phyloP scores from a whole-genome alignment of 208 protist species.

The Crithidia fasciculata region DNA sequence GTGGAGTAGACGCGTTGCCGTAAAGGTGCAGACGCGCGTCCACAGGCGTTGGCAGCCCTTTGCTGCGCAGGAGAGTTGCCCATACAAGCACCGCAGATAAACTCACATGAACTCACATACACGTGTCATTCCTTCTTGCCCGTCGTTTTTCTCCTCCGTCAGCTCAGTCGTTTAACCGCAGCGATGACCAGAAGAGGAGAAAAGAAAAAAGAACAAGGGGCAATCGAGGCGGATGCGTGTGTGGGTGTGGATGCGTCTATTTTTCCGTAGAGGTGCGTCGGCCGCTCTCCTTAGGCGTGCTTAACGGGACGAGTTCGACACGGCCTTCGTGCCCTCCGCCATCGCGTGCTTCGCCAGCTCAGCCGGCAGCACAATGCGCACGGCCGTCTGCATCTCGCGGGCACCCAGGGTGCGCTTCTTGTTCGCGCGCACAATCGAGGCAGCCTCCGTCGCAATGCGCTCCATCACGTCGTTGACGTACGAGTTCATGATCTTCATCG shows the following conservation, averaged over 20 bases:
- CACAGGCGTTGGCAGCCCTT: too few species aligned
- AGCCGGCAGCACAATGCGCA: slow-evolving; percentile 96
- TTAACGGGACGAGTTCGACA: slow-evolving; percentile 85
- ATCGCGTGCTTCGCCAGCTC: slow-evolving; percentile 99
- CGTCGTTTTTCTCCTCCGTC: too few species aligned
- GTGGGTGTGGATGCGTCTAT: neutral
- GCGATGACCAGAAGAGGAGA: too few species aligned
- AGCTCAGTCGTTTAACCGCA: too few species aligned
- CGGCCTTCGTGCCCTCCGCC: slow-evolving; percentile 98
- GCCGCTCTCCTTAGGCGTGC: too few species aligned
- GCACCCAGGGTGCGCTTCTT: slow-evolving; percentile 95
- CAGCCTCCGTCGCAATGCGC: slow-evolving; percentile 95
- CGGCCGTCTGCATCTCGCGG: slow-evolving; percentile 96
- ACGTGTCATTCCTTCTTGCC: too few species aligned
- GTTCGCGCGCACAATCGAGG: slow-evolving; percentile 93
- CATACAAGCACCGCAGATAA: too few species aligned
- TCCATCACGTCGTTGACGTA: slow-evolving; percentile 99
- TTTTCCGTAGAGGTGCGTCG: neutral
- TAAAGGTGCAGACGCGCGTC: too few species aligned
- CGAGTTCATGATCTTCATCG: slow-evolving; percentile 98
- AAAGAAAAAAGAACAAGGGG: too few species aligned
- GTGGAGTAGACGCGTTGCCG: neutral
- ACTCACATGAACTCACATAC: too few species aligned
- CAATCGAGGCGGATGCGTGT: neutral
- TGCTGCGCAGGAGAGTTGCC: too few species aligned